Base-by-base conservation (phyloP, 305 asterid genomes). In the Salvia sclarea region DNA sequence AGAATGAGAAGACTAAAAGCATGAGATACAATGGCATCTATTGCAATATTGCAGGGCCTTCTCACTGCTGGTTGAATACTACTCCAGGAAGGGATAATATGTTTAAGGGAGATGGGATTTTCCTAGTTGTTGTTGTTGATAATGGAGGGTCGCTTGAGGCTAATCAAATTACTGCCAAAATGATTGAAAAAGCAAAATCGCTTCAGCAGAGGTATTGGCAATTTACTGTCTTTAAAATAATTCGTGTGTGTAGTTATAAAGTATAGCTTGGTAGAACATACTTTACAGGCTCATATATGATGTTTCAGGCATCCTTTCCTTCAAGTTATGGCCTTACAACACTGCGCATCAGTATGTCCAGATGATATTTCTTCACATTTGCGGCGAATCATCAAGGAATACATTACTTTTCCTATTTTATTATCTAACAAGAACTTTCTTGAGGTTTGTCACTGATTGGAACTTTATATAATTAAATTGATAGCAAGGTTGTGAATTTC, bases 131-230 rank as follows among this genome's bases (percentile, higher is more conserved):
- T 47, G 72, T 84, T 70, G 81, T 83, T 78, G 79, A 76, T 69
- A 16, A 66, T 52, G 84, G 81, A 37, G 75, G 76, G 59, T 83
- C 81, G 60, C 68, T 68, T 9, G 53, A 66, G 49, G 70, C 89
- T 64, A 73, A 77, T 74, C 80, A 75, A 67, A 69, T 62, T 76
- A 72, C 73, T 68, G 60, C 71, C 69, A 73, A 53, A 76, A 73
- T 81, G 82, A 78, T 88, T 25, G 89, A 83, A 68, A 85, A 72
- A 17, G 89, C 84, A 56, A 92, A 92, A 80, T 79, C 71, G 50
- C 95, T 92, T 61, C 90, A 85, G 66, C 91, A 84, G 69, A 92
- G 98, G 97, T 90, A 82, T 55, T 60, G 55, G 9, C 48, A 35
- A 53, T 60, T 48, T 60, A 52, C 47, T 54, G 48, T 40, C 66